Evolutionary conservation across 1,284 basidiomycete genomes (phyloP), one percentile per base, ranked within the genome.

Genomic region (Cutaneotrichosporon sp.): DNA sequence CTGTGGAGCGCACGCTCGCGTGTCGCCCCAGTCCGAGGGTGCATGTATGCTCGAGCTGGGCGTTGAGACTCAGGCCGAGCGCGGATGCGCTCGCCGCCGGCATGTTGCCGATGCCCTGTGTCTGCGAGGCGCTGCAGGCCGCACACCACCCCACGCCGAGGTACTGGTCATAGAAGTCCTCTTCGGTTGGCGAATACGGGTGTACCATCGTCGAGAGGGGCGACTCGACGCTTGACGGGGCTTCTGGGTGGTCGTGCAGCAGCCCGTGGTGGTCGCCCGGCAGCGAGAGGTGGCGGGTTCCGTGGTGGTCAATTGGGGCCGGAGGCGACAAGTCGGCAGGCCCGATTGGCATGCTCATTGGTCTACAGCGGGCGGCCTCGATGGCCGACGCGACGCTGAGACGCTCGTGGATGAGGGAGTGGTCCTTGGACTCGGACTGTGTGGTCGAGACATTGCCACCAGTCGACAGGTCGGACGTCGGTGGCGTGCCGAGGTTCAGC

Each of bases 401-500:
- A 11, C 57, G 42, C 27, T 51, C 51, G 11, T 50, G 56, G 34
- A 42, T 57, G 16, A 57, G 36, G 18, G 46, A 50, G 25, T 34
- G 47, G 11, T 25, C 47, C 4, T 47, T 50, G 6, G 56, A 36
- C 22, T 33, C 36, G n/a, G 49, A 36, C 25, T 50, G 54, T 34
- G 36, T 34, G 16, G 38, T 18, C 7, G 27, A 25, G 3, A 10
- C 45, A 3, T 50, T 50, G 27, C 47, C 27, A 18, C 47, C 38
- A 42, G 38, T 18, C 8, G 47, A 50, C 47, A 50, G n/a, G 33
- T 36, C 51, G 20, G 51, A 36, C 20, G 51, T 54, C 1, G 57
- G 54, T n/a, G 61, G 61, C 3, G 58, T 66, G 29, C 58, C 58
- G 25, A 66, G 47, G 14, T 66, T 58, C 5, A 63, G 47, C 33